Conservation (phyloP, 768 basidiomycete species). For the Boletus huronensis region DNA sequence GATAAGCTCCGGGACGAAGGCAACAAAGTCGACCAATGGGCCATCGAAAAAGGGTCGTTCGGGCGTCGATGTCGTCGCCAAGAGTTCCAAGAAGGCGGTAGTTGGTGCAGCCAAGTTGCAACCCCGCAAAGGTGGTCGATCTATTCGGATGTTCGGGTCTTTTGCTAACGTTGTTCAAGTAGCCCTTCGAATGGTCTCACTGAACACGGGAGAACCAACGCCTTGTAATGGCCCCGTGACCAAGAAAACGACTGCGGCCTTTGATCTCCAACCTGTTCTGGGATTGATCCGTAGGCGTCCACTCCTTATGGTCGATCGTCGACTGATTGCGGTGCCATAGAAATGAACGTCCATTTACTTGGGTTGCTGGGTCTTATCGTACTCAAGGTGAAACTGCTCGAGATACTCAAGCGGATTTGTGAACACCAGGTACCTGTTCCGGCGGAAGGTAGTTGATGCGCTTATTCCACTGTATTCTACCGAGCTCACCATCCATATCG, state of each 20-base stretch:
- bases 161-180: background rate
- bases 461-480: background rate
- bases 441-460: slow-evolving; percentile 51
- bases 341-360: slow-evolving; percentile 56
- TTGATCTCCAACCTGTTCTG: slow-evolving; percentile 37
- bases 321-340: slow-evolving; percentile 30
- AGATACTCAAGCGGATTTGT: slow-evolving; percentile 58
- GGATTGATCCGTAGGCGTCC: slow-evolving; percentile 51
- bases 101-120: slow-evolving; percentile 43
- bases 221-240: background rate
- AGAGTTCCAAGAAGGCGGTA: slow-evolving; percentile 8
- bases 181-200: slow-evolving; percentile 18
- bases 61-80: background rate
- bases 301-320: background rate
- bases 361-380: slow-evolving; percentile 67
- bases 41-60: slow-evolving; percentile 39
- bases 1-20: slow-evolving; percentile 14
- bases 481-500: background rate
- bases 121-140: slow-evolving; percentile 37
- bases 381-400: slow-evolving; percentile 63
- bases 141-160: background rate
- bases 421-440: slow-evolving; percentile 42
- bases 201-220: slow-evolving; percentile 10
- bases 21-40: background rate
- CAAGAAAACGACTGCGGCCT: background rate